Conservation (phyloP, 352 stramenopile genomes). For the Globisporangium echinulatum region DNA sequence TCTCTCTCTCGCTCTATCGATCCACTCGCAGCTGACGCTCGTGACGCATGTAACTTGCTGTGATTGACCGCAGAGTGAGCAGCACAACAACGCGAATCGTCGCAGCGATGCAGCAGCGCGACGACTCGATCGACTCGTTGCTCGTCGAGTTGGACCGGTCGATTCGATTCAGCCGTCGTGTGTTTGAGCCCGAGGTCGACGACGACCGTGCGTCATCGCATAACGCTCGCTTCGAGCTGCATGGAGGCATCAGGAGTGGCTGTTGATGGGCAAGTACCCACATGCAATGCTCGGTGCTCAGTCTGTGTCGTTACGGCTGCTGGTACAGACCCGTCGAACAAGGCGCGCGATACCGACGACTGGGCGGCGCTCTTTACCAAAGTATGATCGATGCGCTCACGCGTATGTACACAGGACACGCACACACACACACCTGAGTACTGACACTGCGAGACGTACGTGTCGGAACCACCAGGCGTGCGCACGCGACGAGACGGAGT, state of each 20-base stretch:
- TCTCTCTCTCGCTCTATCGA: not conserved
- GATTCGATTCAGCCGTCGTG: conserved; percentile 49
- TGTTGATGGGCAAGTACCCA: not conserved
- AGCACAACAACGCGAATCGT: conserved; percentile 54
- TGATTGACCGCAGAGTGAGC: conserved; percentile 28
- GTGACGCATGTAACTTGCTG: not conserved
- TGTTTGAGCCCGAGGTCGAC: conserved; percentile 57
- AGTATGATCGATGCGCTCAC: conserved; percentile 9
- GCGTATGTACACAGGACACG: not conserved
- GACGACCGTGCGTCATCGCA: conserved; percentile 16
- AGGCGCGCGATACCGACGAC: conserved; percentile 17
- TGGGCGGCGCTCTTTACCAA: conserved; percentile 39
- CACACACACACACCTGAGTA: not conserved
- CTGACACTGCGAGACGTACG: not conserved
- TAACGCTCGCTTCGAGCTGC: too few species aligned
- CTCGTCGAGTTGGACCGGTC: conserved; percentile 72
- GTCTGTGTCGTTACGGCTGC: too few species aligned
- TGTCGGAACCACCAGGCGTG: conserved; percentile 20
- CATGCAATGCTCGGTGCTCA: too few species aligned
- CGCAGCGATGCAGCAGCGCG: conserved; percentile 41
- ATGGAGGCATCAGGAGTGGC: not conserved
- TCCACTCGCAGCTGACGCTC: not conserved
- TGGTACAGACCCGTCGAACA: not conserved
- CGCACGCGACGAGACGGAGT: conserved; percentile 49
- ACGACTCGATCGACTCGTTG: conserved; percentile 82